Evolutionary conservation across 768 basidiomycete species (phyloP), one percentile per base, ranked within the genome.

Genomic region (Hortiboletus flavorubellus): DNA sequence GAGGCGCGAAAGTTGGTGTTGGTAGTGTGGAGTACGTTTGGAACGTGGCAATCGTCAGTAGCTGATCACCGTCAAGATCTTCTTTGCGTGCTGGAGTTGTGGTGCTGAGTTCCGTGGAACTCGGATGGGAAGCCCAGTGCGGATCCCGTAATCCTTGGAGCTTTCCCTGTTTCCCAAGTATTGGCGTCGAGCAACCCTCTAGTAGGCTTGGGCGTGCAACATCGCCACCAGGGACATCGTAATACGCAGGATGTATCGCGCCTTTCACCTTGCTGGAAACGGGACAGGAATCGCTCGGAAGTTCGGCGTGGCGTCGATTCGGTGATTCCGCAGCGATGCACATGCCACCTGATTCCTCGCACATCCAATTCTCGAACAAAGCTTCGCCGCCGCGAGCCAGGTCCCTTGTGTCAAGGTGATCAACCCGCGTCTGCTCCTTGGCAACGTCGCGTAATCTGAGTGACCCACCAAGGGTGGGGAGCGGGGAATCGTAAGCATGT

Each of bases 1-100:
- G 72, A 41, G 64, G 59, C 16, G 71, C 64, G 29, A 71, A 64
- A 34, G 54, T 53, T 26, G 67, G 72, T 15, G 64, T 58, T 8
- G 59, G 59, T 12, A 71, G 49, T 40, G 68, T 64, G 51, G 70
- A 59, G 60, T 57, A 72, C 26, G 67, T 60, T 41, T 59, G 50
- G 52, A 57, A 64, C 39, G 66, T 55, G 46, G 64, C 52, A 55
- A 54, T 38, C 31, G 33, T 59, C 52, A 53, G 5, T 9, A 30
- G 8, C 21, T 63, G 66, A 38, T 70, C 60, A 43, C 46, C 64
- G 33, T 61, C 55, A n/a, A 54, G 54, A n/a, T 69, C 60, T 46
- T 59, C 59, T 55, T 60, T 39, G 34, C 14, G 34, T 48, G 44
- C 33, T 21, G 43, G 34, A 41, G 53, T 46, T 37, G 63, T 39